Evolutionary conservation across 805 yeast species (phyloP), one percentile per base, ranked within the genome.

Genomic region (Yamadazyma paraphyllophila): DNA sequence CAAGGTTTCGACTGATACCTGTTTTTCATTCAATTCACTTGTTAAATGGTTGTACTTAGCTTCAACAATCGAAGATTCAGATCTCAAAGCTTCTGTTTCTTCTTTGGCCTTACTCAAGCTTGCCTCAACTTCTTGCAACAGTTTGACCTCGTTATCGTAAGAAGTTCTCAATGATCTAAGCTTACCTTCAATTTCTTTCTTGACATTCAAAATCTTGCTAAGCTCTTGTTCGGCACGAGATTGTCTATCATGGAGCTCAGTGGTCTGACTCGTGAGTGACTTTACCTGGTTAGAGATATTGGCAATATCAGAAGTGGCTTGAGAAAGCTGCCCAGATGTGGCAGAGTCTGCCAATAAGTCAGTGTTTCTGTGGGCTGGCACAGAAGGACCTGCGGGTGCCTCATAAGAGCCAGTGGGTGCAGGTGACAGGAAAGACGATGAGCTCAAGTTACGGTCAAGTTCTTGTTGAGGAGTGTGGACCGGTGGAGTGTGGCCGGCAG

Each of bases 221-320:
- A 91, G 73, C 58, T 92, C 97, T 46, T 78, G 81, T 58, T 84
- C 89, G 1, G 96, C 89, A 49, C 82, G 77, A 14, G 78, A 69
- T 50, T 88, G 83, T 65, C 86, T 86, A 16, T 80, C 85, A 48
- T 83, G 83, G 26, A 86, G 74, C 12, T 74, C 76, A 0, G 86
- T 72, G 1, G 95, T 87, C 63, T 90, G 96, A 16, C 76, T 66
- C 1, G 90, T 78, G 52, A 92, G 70, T 0, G 96, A 85, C 51
- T 81, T 81, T 52, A 88, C 83, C 67, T 91, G 96, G 55, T 84
- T 88, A 0, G 96, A 85, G 35, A 87, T 73, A 55, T 91, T 88
- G 12, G 96, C 96, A 62, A 89, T 77, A 55, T 88, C 96, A 6
- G 90, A 78, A 6, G 94, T 81, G 3, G 96, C 92, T 48, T 80